Conservation (phyloP, 2,329 filamentous ascomycete genomes). For the Fusarium pseudograminearum region DNA sequence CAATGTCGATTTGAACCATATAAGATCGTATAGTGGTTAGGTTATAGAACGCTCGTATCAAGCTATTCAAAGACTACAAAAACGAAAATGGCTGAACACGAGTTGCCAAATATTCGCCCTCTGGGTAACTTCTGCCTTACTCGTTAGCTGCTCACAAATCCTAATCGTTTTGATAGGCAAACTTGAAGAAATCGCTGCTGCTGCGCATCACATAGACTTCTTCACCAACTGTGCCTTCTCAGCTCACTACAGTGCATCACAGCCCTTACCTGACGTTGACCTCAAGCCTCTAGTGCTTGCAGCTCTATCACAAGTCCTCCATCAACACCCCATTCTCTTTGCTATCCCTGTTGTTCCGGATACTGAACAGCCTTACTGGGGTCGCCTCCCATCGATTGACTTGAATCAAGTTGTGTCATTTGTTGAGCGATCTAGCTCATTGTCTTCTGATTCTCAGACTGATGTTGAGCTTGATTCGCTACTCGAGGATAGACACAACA, state of each 20-base stretch:
- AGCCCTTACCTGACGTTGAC: background rate
- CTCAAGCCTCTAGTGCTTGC: background rate
- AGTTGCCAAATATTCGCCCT: constrained; percentile 2
- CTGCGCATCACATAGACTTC: constrained; percentile 7
- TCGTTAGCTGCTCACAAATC: rapidly evolving
- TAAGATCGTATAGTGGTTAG: background rate
- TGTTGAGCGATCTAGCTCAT: background rate
- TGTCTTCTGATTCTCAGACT: background rate
- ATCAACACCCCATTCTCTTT: background rate
- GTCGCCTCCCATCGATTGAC: background rate
- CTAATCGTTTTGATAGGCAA: background rate
- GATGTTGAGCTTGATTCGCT: constrained; percentile 6
- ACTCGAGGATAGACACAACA: constrained; percentile 11
- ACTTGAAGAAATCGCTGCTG: constrained; percentile 5
- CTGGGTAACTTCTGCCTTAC: background rate
- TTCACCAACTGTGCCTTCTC: constrained; percentile 17
- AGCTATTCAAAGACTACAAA: rapidly evolving
- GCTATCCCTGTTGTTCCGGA: background rate
- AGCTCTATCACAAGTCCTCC: background rate
- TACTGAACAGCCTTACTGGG: background rate
- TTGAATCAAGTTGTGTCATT: constrained; percentile 5
- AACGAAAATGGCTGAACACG: background rate
- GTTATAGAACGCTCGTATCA: background rate
- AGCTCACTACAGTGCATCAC: background rate
- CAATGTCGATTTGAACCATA: background rate